Evolutionary conservation across 2,329 filamentous ascomycete genomes (phyloP).

Genomic region (Aspergillus japonicus): DNA sequence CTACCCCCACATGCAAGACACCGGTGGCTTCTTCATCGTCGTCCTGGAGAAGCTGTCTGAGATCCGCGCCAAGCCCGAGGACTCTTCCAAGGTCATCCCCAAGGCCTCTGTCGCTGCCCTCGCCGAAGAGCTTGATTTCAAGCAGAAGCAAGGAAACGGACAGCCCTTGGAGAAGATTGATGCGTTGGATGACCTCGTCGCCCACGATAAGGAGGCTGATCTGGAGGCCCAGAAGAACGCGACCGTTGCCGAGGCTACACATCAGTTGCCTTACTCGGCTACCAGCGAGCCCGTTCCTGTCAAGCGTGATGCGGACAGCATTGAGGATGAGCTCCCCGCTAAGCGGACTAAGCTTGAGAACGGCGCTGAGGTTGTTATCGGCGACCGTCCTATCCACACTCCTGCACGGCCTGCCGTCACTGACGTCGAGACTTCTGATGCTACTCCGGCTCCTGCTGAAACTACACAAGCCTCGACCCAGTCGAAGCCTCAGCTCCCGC

Average conservation of each 20-base stretch:
- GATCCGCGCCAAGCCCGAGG: conserved; percentile 73
- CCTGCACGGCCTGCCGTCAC: conserved; percentile 27
- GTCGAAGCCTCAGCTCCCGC: conserved; percentile 20
- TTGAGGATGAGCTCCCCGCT: conserved; percentile 38
- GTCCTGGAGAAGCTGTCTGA: conserved; percentile 90
- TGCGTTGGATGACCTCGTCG: conserved; percentile 41
- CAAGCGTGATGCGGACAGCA: conserved; percentile 36
- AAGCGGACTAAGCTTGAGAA: conserved; percentile 48
- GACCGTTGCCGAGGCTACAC: conserved; percentile 34
- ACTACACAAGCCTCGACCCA: conserved; percentile 14
- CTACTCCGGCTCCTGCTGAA: conserved; percentile 21
- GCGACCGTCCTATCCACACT: conserved; percentile 37
- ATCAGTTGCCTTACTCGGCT: conserved; percentile 34
- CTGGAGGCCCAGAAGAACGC: conserved; percentile 35
- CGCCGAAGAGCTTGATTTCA: conserved; percentile 35
- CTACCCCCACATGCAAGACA: conserved; percentile 94
- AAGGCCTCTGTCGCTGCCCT: conserved; percentile 42
- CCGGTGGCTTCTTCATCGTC: conserved; percentile 95
- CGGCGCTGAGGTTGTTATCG: conserved; percentile 38
- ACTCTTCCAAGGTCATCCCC: conserved; percentile 37
- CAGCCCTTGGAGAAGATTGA: conserved; percentile 39
- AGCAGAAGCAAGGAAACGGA: conserved; percentile 29
- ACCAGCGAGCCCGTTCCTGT: conserved; percentile 25
- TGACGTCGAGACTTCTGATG: conserved; percentile 24
- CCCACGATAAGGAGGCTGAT: conserved; percentile 28